Evolutionary conservation across 257 asterid species (phyloP).

Genomic region (Solanum dulcamara): DNA sequence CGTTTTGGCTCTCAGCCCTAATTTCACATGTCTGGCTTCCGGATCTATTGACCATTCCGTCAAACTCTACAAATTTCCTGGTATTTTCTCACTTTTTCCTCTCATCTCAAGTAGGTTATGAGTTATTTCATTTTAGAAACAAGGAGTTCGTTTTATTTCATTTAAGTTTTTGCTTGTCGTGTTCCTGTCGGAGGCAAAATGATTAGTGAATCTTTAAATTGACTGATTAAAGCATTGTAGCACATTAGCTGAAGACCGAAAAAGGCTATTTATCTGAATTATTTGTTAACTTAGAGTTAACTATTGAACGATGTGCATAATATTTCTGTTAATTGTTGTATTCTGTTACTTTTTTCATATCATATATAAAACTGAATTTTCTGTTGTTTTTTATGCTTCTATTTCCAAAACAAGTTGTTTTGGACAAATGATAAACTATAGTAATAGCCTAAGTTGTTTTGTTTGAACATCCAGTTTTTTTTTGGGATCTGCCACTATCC

Average conservation of each 20-base stretch:
- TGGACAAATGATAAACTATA: not conserved
- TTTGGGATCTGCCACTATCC: not conserved
- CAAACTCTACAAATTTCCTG: constrained; percentile 88
- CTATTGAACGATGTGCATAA: not conserved
- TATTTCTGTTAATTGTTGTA: not conserved
- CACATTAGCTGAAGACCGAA: not conserved
- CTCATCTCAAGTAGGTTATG: not conserved
- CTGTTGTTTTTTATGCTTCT: not conserved
- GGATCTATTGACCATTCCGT: constrained; percentile 91
- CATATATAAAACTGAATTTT: not conserved
- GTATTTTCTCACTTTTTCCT: constrained; percentile 16
- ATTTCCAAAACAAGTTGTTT: not conserved
- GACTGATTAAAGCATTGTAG: not conserved
- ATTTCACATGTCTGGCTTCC: constrained; percentile 91
- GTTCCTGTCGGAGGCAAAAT: not conserved
- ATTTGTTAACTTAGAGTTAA: not conserved
- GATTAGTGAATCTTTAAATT: not conserved
- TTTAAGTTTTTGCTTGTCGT: not conserved
- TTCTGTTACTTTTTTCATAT: not conserved
- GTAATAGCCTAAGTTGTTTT: not conserved
- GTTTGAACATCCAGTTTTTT: not conserved
- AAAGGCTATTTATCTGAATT: not conserved
- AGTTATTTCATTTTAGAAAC: not conserved
- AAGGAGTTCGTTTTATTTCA: not conserved
- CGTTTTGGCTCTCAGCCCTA: constrained; percentile 60